Base-by-base conservation (phyloP, 306 rosid genomes). In the Quercus bicolor region DNA sequence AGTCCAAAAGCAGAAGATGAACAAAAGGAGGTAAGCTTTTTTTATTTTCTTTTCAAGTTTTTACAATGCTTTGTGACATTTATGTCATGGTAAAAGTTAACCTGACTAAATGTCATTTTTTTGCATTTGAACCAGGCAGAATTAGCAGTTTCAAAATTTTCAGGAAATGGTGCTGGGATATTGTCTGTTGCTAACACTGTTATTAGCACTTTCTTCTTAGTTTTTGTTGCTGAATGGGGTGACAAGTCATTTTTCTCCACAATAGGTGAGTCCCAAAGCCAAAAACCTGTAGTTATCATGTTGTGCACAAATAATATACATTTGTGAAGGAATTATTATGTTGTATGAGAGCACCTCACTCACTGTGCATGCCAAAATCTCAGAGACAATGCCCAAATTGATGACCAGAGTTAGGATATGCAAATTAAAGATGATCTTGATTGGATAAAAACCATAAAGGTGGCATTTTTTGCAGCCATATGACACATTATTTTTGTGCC, bases 181-280 rank as follows among this genome's bases (percentile, higher is more conserved):
- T 37, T 93, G 74, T 90, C 98, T 53, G 91, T 92, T 74, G 98
- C 97, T 52, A 86, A 87, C 87, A 95, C 99, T 28, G 86, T 80
- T 70, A 70, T 81, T 79, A 93, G 97, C 83, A 91, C 98, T 16
- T 95, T 95, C 78, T 74, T 80, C 69, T 78, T 95, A 77, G 97
- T 95, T 80, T 95, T 95, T 88, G 98, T 95, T 23, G 98, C 99
- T 53, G 98, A 95, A 83, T 95, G 99, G 99, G 98, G 99, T 21
- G 99, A 95, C 79, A 95, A 95, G 76, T 95, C 98, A 68, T 93
- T 95, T 86, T 93, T 95, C 89, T 93, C 99, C 40, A 93, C 99
- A 56, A 91, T 95, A 72, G 99, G 99, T 95, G 83, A 85, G 92
- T 82, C 55, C 33, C 64, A 81, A 56, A 53, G 75, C 81, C 56